Evolutionary conservation across 2,329 filamentous ascomycete species (phyloP).

Genomic region (Exophiala spinifera): DNA sequence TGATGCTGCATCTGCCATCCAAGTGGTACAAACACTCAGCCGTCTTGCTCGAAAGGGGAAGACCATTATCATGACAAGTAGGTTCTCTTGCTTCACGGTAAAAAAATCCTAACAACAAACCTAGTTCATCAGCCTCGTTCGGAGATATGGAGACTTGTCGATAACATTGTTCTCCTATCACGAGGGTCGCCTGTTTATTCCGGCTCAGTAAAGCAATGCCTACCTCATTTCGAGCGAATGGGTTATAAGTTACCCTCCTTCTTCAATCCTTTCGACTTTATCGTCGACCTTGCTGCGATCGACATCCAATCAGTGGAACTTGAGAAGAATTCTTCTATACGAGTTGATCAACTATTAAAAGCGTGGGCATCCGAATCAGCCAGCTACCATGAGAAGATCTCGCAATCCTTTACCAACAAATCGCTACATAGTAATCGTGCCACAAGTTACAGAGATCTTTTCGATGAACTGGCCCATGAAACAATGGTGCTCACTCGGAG

Average conservation of each 20-base stretch:
- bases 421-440: not conserved
- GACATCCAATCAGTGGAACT: conserved; percentile 67
- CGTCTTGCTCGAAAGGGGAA: conserved; percentile 63
- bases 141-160: conserved; percentile 76
- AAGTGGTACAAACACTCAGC: conserved; percentile 69
- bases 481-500: conserved; percentile 60
- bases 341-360: conserved; percentile 60
- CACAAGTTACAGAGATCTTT: not conserved
- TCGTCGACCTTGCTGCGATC: conserved; percentile 71
- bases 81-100: conserved; percentile 44
- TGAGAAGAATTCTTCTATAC: conserved; percentile 57
- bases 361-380: conserved; percentile 51
- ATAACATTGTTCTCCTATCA: conserved; percentile 66
- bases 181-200: conserved; percentile 67
- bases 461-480: conserved; percentile 5
- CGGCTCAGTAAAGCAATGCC: conserved; percentile 56
- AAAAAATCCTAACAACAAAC: conserved; percentile 67
- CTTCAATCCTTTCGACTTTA: conserved; percentile 73
- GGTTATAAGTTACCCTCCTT: conserved; percentile 65
- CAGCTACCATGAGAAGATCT: not conserved
- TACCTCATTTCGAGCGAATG: conserved; percentile 61
- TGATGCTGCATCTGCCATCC: conserved; percentile 73
- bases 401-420: not conserved
- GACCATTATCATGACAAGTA: conserved; percentile 57
- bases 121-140: conserved; percentile 71